Base-by-base conservation (phyloP, 225 moss, liverwort and hornwort species). In the Bryoerythrophyllum caledonicum region DNA sequence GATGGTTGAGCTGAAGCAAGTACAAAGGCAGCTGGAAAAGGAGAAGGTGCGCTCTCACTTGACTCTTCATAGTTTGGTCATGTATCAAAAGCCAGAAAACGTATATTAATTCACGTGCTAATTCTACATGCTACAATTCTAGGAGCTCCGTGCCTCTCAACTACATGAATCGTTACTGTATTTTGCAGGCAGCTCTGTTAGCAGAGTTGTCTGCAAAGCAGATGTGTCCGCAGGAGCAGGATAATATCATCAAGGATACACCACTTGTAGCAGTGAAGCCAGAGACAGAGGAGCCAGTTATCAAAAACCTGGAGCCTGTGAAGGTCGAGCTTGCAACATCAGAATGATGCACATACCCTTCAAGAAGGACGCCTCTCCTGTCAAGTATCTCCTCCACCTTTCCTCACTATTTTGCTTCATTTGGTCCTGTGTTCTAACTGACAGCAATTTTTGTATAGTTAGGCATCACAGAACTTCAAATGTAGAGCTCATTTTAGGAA, bases 1-100 rank as follows among this genome's bases (percentile, higher is more conserved):
- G 88, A 78, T 89, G 83, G 86, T 86, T 76, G 88, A 89, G 71
- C 86, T 89, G 10, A 83, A 70, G 60, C 88, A 89, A 81, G 16
- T 68, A 32, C 78, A 86, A 40, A 86, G 83, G 63, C 88, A 83
- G 25, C 8, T 89, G 57, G 83, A 84, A 74, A 89, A 86, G 66
- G 86, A 89, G 68, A 89, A 86, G 88, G 88, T 89, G 51, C 49
- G 4, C 20, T 26, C 17, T 73, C 35, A 75, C 24, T 67, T 63
- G 13, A 21, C 71, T 61, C 23, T 56, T 30, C 20, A 66, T n/a
- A n/a, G n/a, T n/a, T n/a, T n/a, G 51, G 49, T 24, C 27, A 7
- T 57, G 24, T 71, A 61, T 43, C 26, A 23, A 61, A 52, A 66
- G 67, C 55, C 61, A 48, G 60, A 16, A 67, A 37, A 25, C 44